Evolutionary conservation across 257 asterid species (phyloP), one percentile per base, ranked within the genome.

Genomic region (Galeopsis tetrahit): DNA sequence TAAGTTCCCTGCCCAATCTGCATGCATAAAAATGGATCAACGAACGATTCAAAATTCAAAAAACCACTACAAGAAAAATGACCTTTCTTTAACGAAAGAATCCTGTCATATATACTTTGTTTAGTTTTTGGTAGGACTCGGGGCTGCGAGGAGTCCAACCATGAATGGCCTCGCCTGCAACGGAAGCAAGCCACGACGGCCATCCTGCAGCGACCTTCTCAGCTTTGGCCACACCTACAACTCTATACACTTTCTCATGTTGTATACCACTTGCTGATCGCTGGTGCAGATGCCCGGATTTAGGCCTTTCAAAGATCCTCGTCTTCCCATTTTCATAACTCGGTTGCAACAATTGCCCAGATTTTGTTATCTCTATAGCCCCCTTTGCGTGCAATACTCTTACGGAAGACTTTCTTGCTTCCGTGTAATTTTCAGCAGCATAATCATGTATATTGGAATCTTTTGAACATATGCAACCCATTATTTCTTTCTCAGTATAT

Each of bases 1-100:
- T 88, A 93, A 5, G 98, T 90, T 71, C 97, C 96, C 75, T 93
- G 98, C 40, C 98, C 98, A 70, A 93, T 88, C 98, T 93, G 87
- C 86, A 73, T 49, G 7, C 28, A 21, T 21, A 48, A 44, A 11
- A 62, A 38, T 38, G 43, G 6, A 36, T 36, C 6, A 36, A 36
- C 7, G 43, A 38, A 6, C 5, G 43, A 5, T 38, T 38, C 9
- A 5, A 13, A 63, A 42, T 21, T 10, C 32, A 11, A n/a, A 42
- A 21, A 35, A 46, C 17, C 56, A 68, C 28, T 21, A 21, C 28
- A 21, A 21, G 28, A 21, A 21, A 21, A 21, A 0, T 21, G 28
- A 21, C 28, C 28, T 21, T 21, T 21, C 28, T 21, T 0, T 21
- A 21, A 21, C 28, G 28, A 21, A 21, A 21, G 28, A 21, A 21